phyloP scores from a whole-genome alignment of 805 yeast genomes.

The Brettanomyces nanus region DNA sequence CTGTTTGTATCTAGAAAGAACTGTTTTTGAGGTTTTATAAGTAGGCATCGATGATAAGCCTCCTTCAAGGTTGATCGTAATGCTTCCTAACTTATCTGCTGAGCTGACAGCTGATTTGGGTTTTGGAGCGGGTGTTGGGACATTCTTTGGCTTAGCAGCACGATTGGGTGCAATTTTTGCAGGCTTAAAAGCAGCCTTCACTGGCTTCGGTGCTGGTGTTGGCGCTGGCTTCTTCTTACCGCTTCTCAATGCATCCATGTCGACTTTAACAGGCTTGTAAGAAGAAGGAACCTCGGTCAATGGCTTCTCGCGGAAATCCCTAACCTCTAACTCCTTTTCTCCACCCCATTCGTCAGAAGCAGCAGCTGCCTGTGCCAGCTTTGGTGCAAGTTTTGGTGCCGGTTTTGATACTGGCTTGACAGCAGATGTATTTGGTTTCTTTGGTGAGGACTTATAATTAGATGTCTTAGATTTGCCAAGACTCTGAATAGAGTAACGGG shows the following conservation, averaged over 20 bases:
- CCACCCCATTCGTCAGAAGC: constrained; percentile 64
- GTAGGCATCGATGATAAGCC: constrained; percentile 58
- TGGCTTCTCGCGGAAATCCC: constrained; percentile 44
- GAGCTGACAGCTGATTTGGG: constrained; percentile 43
- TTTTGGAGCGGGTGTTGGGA: constrained; percentile 15
- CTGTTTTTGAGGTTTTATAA: constrained; percentile 44
- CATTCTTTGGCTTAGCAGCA: constrained; percentile 15
- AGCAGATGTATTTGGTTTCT: constrained; percentile 9
- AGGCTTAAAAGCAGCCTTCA: not conserved
- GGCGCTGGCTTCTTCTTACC: constrained; percentile 27
- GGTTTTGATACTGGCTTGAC: constrained; percentile 19
- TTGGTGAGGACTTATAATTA: constrained; percentile 24
- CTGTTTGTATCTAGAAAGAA: constrained; percentile 39
- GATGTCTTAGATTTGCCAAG: constrained; percentile 15
- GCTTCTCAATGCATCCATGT: constrained; percentile 45
- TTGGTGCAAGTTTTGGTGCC: constrained; percentile 11
- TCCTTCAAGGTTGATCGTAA: constrained; percentile 32
- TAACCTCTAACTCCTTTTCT: constrained; percentile 47
- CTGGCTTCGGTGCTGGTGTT: constrained; percentile 23
- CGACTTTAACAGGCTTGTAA: constrained; percentile 59
- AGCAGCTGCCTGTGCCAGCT: constrained; percentile 1
- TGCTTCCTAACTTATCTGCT: constrained; percentile 18
- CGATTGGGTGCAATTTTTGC: constrained; percentile 31
- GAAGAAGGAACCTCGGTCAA: constrained; percentile 49
- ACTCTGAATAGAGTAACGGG: constrained; percentile 71